Percentiles rank a stretch among this genome's conserved stretches.
Evolutionary conservation across 139 green algal genomes (phyloP).

Genomic region (Ulvella scutata): DNA sequence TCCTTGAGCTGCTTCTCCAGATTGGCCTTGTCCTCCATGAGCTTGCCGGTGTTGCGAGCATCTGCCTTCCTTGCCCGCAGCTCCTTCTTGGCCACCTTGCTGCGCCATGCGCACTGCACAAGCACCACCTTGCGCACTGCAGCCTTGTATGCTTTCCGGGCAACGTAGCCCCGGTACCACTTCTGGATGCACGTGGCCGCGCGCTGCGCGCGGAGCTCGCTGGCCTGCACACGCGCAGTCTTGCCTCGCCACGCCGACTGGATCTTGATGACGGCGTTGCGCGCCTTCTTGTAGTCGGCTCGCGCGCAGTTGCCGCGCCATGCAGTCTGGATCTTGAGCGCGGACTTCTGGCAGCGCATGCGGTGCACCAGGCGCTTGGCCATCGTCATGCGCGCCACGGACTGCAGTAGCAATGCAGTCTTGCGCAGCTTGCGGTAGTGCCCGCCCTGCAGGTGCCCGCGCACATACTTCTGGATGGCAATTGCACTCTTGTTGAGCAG

Average conservation of each 20-base stretch:
- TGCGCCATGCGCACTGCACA: slow-evolving; percentile 28
- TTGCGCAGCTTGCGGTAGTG: slow-evolving; percentile 10
- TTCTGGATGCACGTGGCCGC: slow-evolving; percentile 19
- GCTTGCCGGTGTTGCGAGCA: slow-evolving; percentile 56
- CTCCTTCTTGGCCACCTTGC: slow-evolving; percentile 21
- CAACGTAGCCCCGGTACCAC: slow-evolving; percentile 36
- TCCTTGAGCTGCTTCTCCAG: slow-evolving; percentile 41
- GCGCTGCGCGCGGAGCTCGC: slow-evolving; percentile 23
- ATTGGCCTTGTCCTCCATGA: slow-evolving; percentile 79
- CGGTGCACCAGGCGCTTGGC: slow-evolving; percentile 23
- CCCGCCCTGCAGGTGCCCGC: slow-evolving; percentile 36
- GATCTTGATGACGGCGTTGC: slow-evolving; percentile 20
- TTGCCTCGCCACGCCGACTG: slow-evolving; percentile 22
- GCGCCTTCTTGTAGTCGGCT: slow-evolving; percentile 12
- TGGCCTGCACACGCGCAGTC: slow-evolving; percentile 20
- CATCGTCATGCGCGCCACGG: slow-evolving; percentile 24
- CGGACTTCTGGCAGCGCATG: slow-evolving; percentile 25
- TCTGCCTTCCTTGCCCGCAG: slow-evolving; percentile 30
- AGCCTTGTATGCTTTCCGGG: slow-evolving; percentile 18
- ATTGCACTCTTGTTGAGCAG: slow-evolving; percentile 60
- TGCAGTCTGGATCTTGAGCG: slow-evolving; percentile 31
- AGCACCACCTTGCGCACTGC: neutral
- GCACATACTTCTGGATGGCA: slow-evolving; percentile 50
- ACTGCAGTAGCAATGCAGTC: slow-evolving; percentile 16
- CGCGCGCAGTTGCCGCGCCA: slow-evolving; percentile 20